Evolutionary conservation across 352 stramenopile genomes (phyloP).

Genomic region (Phytophthora tubulina): DNA sequence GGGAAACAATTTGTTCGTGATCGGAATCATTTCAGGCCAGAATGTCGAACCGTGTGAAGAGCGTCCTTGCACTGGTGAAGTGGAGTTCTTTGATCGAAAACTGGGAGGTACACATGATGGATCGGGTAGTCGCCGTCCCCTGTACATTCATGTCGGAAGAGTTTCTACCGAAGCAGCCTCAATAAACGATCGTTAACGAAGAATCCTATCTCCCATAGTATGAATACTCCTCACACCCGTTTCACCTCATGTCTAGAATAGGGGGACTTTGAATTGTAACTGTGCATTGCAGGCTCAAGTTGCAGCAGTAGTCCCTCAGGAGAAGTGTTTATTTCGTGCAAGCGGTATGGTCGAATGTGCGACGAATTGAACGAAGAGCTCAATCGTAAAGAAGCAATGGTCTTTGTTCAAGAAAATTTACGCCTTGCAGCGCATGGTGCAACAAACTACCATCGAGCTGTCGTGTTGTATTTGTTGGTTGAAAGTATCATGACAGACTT

Average conservation of each 20-base stretch:
- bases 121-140: constrained; percentile 7
- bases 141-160: constrained; percentile 23
- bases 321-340: constrained; percentile 5
- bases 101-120: constrained; percentile 19
- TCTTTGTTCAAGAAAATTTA: constrained; percentile 37
- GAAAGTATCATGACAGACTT: constrained; percentile 39
- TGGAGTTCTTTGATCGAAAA: constrained; percentile 24
- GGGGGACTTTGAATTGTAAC: too few species aligned
- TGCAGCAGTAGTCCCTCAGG: neutral
- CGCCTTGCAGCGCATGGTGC: constrained; percentile 24
- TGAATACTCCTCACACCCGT: neutral
- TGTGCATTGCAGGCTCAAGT: too few species aligned
- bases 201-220: too few species aligned
- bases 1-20: constrained; percentile 31
- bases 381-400: constrained; percentile 12
- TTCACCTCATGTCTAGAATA: neutral
- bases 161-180: neutral
- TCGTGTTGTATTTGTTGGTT: constrained; percentile 27
- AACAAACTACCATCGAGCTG: constrained; percentile 23
- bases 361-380: constrained; percentile 13
- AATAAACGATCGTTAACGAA: neutral
- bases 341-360: constrained; percentile 22
- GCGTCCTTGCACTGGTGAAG: constrained; percentile 18
- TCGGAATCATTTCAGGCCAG: constrained; percentile 27
- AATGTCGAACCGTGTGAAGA: constrained; percentile 27